Conservation (phyloP, 495 filamentous ascomycete species). For the Penicillium odoratum region DNA sequence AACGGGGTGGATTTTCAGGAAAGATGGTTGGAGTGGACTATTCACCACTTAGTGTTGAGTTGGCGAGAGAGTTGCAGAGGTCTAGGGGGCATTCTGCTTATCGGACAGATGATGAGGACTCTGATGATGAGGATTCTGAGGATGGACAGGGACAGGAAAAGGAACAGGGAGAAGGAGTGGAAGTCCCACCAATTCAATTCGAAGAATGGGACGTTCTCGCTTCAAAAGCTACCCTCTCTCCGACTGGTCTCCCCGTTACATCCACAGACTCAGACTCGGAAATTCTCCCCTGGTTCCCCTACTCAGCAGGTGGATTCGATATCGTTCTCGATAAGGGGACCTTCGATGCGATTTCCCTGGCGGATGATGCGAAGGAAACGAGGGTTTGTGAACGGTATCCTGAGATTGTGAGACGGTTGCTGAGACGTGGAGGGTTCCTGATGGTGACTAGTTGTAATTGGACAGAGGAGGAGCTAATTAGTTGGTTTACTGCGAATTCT, state of each 20-base stretch:
- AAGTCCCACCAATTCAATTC: slow-evolving; percentile 53
- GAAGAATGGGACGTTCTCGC: slow-evolving; percentile 74
- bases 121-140: slow-evolving; percentile 33
- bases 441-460: slow-evolving; percentile 96
- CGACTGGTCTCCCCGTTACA: slow-evolving; percentile 18
- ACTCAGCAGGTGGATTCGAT: slow-evolving; percentile 61
- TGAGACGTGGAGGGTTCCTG: slow-evolving; percentile 70
- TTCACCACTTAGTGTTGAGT: slow-evolving; percentile 64
- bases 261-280: slow-evolving; percentile 13
- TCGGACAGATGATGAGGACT: slow-evolving; percentile 33
- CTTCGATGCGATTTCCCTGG: slow-evolving; percentile 87
- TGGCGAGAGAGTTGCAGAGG: slow-evolving; percentile 58
- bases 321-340: slow-evolving; percentile 95
- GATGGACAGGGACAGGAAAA: slow-evolving; percentile 4
- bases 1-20: slow-evolving; percentile 57
- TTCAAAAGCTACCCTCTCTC: slow-evolving; percentile 36
- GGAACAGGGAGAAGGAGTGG: not conserved
- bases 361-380: slow-evolving; percentile 50
- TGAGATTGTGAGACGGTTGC: slow-evolving; percentile 58
- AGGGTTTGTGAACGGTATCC: slow-evolving; percentile 74
- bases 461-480: slow-evolving; percentile 83
- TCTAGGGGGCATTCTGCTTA: slow-evolving; percentile 42
- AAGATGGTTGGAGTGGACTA: slow-evolving; percentile 87
- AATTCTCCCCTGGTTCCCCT: slow-evolving; percentile 33
- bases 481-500: slow-evolving; percentile 61